Evolutionary conservation across 2,329 filamentous ascomycete species (phyloP), one percentile per base, ranked within the genome.

Genomic region (Diaporthe destruens): DNA sequence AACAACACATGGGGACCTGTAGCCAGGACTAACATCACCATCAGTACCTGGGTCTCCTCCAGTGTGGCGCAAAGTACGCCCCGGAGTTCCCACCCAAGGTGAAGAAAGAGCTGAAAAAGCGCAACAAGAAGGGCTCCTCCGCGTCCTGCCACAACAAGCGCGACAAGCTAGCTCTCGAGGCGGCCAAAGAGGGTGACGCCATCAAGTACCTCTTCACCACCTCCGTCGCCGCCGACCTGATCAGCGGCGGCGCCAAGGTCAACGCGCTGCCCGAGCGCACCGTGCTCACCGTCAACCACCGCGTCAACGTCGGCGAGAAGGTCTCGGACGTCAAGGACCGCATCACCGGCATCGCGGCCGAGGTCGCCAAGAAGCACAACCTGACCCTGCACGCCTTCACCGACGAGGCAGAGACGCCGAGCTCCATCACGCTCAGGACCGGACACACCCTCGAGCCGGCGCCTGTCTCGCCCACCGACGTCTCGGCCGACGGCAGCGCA

Each of bases 221-320:
- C 0, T 91, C 90, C 0, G 85, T 88, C 42, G 88, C 91, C 0
- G 86, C 90, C 0, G 90, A 92, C 77, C 80, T 90, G 16, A 90
- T 93, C 75, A 77, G 79, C 8, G 91, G 91, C 1, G 91, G 91
- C 0, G 84, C 89, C 59, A 93, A 93, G 81, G 87, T 88, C 78
- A 93, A 93, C 75, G 90, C 91, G 0, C 86, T 93, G 63, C 92
- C 92, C 0, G 91, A 93, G 77, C 84, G 85, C 14, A 88, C 87
- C 0, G 83, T 83, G 0, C 82, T 89, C 0, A 85, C 87, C 0
- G 86, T 93, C 69, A 92, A 93, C 81, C 90, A 86, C 82, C 89
- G 85, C 76, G 86, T 90, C 71, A 88, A 89, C 34, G 83, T 88
- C 6, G 88, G 89, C 56, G 88, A 91, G 61, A 84, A 80, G 36